Conservation (phyloP, 768 basidiomycete species). For the Pisolithus orientalis region DNA sequence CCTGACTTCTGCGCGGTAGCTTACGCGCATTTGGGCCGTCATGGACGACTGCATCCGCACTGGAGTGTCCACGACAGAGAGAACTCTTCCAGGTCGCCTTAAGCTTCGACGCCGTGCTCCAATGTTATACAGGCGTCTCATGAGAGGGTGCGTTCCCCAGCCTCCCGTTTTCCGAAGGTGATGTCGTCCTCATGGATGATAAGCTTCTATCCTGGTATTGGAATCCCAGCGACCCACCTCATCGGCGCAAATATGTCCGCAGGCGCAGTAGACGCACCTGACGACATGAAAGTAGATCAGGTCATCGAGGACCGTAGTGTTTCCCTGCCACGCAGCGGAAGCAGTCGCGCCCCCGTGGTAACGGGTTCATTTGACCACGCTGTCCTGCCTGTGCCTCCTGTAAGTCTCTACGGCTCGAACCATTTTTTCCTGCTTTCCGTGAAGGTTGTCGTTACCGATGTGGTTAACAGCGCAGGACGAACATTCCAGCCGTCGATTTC, state of each 20-base stretch:
- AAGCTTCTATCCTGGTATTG: conserved; percentile 50
- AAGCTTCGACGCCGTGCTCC: conserved; percentile 78
- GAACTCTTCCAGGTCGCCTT: conserved; percentile 82
- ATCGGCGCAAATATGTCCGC: conserved; percentile 23
- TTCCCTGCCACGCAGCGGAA: background rate
- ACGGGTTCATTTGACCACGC: conserved; percentile 78
- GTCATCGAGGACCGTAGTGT: conserved; percentile 4
- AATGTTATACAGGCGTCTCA: conserved; percentile 81
- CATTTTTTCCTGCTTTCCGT: background rate
- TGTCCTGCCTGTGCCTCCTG: conserved; percentile 75
- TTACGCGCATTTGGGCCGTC: conserved; percentile 80
- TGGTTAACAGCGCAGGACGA: conserved; percentile 59
- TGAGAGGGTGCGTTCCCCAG: conserved; percentile 61
- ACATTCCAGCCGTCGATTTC: conserved; percentile 91
- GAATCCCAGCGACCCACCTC: conserved; percentile 29
- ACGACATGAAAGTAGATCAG: background rate
- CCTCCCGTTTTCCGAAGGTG: background rate
- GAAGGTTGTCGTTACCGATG: background rate
- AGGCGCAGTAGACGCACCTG: conserved; percentile 22
- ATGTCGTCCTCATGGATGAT: background rate
- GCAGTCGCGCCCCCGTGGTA: conserved; percentile 37
- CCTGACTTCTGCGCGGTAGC: conserved; percentile 18
- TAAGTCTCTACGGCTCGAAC: conserved; percentile 29
- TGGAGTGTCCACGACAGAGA: conserved; percentile 76
- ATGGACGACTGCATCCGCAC: conserved; percentile 90